Evolutionary conservation across 176 grass and related monocot species (phyloP).

Genomic region (maize (Zea mays)): Zm-B73-REFERENCE-NAM-5.0 NC_050099.1:11964001-11964500

Average conservation of each 20-base stretch:
- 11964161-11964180: constrained; percentile 7
- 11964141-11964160: constrained; percentile 36
- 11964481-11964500: constrained; percentile 52
- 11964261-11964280: constrained; percentile 1
- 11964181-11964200: not conserved
- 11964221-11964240: constrained; percentile 14
- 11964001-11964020: too few relatives aligned
- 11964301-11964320: constrained; percentile 8
- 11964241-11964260: constrained; percentile 2
- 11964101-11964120: not conserved
- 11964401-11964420: not conserved
- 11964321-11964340: not conserved
- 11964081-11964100: not conserved
- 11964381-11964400: not conserved
- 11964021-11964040: too few relatives aligned
- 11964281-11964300: not conserved
- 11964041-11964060: too few relatives aligned
- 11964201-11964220: not conserved
- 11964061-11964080: not conserved
- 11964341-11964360: not conserved
- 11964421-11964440: not conserved
- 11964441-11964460: constrained; percentile 22
- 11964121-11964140: constrained; percentile 28
- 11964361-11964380: not conserved
- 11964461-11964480: not conserved